These are phyloP conservation scores for Diplodia mutila DNA, from an alignment of 2,329 filamentous ascomycete species.

Conservation along the genomic window DNA sequence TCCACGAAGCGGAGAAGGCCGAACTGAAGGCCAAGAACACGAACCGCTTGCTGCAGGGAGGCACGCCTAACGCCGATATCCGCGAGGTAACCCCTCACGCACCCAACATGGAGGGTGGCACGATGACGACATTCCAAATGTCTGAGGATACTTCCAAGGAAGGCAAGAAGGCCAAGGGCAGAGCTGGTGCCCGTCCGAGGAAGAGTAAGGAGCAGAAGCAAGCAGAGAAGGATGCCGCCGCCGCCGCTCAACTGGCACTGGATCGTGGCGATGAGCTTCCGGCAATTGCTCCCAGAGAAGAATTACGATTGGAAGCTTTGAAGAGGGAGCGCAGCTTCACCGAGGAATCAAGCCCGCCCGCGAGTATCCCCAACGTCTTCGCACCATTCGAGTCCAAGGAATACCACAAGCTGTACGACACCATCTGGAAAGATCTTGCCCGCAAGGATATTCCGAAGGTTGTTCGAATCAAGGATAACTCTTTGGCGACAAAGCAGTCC, in stretches of 20 bases:
- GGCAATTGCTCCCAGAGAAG: conserved; percentile 62
- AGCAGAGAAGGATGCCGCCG: conserved; percentile 74
- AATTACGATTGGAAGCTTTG: conserved; percentile 52
- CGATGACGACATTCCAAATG: conserved; percentile 81
- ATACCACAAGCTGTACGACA: conserved; percentile 95
- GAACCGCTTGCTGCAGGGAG: conserved; percentile 82
- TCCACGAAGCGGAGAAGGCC: conserved; percentile 84
- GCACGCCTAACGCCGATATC: conserved; percentile 74
- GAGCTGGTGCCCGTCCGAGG: conserved; percentile 68
- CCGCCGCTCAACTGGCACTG: conserved; percentile 82
- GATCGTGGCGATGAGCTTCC: conserved; percentile 77
- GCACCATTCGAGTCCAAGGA: conserved; percentile 80
- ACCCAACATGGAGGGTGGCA: conserved; percentile 81
- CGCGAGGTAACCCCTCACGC: conserved; percentile 72
- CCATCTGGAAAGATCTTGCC: conserved; percentile 94
- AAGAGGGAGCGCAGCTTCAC: conserved; percentile 49
- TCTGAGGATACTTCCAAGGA: conserved; percentile 54
- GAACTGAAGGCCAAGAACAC: conserved; percentile 93
- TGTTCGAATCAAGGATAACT: conserved; percentile 83
- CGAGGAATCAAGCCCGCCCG: conserved; percentile 49
- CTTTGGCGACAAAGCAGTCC: conserved; percentile 83
- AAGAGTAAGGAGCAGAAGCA: conserved; percentile 81
- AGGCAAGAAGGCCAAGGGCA: conserved; percentile 53
- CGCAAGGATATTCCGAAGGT: conserved; percentile 94
- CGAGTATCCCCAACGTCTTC: conserved; percentile 37